Conservation (phyloP, 148 eudicot genomes). For the Amaranthus palmeri region DNA sequence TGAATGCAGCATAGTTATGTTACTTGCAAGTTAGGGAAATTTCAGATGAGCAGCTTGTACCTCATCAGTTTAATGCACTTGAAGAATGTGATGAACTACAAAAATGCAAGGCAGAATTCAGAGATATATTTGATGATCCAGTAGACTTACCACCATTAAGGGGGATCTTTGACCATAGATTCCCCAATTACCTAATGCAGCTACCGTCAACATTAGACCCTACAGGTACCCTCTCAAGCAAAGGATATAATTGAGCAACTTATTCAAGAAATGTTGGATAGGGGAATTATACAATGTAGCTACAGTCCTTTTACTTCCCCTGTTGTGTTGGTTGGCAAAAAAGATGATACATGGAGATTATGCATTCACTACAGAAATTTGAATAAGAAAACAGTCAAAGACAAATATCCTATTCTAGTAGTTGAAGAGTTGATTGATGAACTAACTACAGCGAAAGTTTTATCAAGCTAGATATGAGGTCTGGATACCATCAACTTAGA, state of each 20-base stretch:
- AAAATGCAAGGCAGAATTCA: too few species aligned
- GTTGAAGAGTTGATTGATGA: conserved; percentile 6
- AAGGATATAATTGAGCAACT: neutral
- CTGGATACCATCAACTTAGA: neutral
- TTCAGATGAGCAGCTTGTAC: neutral
- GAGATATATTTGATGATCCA: neutral
- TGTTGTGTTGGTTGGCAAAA: neutral
- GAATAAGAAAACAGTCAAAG: neutral
- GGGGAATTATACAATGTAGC: neutral
- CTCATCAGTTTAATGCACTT: neutral
- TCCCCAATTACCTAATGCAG: neutral
- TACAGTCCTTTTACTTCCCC: neutral
- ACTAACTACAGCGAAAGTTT: neutral
- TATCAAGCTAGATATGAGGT: neutral
- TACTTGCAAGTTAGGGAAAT: too few species aligned
- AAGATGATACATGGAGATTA: neutral
- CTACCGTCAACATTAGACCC: neutral
- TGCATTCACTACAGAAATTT: neutral
- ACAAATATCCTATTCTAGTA: neutral
- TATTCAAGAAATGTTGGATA: neutral
- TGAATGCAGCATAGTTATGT: too few species aligned
- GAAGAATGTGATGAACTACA: neutral
- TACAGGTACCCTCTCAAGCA: conserved; percentile 8
- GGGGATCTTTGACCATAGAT: too few species aligned
- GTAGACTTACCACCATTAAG: neutral